Evolutionary conservation across 495 filamentous ascomycete genomes (phyloP).

Genomic region (Trichoderma reesei): DNA sequence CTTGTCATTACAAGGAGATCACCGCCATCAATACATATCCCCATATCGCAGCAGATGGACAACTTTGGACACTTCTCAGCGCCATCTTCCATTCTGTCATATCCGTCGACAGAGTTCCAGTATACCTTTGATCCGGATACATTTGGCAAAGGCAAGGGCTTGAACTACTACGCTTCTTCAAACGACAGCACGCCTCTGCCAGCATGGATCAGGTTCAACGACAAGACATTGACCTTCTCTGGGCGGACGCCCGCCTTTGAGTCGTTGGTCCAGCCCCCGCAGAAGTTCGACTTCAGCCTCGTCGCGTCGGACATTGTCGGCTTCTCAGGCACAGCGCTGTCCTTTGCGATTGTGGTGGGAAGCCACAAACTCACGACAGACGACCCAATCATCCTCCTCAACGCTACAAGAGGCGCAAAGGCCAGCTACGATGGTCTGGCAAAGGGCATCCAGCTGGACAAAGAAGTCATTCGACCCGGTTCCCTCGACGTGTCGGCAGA

Average conservation of each 20-base stretch:
- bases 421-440: conserved; percentile 48
- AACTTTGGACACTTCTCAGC: conserved; percentile 32
- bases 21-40: conserved; percentile 25
- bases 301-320: conserved; percentile 74
- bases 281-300: conserved; percentile 61
- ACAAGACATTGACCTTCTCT: conserved; percentile 52
- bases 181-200: conserved; percentile 72
- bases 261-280: conserved; percentile 55
- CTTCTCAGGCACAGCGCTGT: conserved; percentile 55
- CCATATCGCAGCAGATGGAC: conserved; percentile 27
- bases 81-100: conserved; percentile 28
- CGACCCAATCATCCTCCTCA: conserved; percentile 45
- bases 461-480: conserved; percentile 32
- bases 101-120: conserved; percentile 28
- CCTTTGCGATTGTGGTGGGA: conserved; percentile 62
- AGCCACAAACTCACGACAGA: conserved; percentile 57
- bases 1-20: conserved; percentile 49
- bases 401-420: conserved; percentile 43
- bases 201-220: conserved; percentile 76
- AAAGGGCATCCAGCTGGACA: conserved; percentile 53
- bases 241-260: conserved; percentile 58
- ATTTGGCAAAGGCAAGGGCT: conserved; percentile 19
- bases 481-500: conserved; percentile 38
- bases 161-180: conserved; percentile 67
- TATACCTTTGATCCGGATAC: conserved; percentile 31